These are phyloP conservation scores for Aspergillus candidus DNA, from an alignment of 2,329 filamentous ascomycete genomes.

Conservation along the genomic window DNA sequence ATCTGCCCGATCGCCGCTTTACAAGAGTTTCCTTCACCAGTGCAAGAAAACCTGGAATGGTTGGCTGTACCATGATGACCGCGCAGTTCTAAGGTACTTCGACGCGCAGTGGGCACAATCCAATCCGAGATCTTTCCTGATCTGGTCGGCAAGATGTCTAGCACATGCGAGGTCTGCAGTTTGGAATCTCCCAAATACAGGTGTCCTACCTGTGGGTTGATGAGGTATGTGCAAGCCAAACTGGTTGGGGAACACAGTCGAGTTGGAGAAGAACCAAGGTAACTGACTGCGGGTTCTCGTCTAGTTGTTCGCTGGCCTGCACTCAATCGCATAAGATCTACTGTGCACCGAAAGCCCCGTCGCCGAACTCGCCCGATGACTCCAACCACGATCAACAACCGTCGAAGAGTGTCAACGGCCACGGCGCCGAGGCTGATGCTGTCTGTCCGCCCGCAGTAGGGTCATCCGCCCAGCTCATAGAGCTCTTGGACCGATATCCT, in stretches of 20 bases:
- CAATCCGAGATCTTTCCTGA: slow-evolving; percentile 7
- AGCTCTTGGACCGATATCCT: slow-evolving; percentile 34
- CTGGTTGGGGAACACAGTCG: not conserved
- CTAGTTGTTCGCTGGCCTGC: slow-evolving; percentile 43
- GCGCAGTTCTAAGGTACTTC: slow-evolving; percentile 5
- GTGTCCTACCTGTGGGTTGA: slow-evolving; percentile 33
- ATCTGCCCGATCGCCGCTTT: no score
- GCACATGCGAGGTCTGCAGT: slow-evolving; percentile 34
- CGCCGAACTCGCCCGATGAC: slow-evolving; percentile 11
- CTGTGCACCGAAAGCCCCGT: slow-evolving; percentile 30
- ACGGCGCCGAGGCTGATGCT: slow-evolving; percentile 7
- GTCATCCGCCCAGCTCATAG: slow-evolving; percentile 30
- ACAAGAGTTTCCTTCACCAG: not conserved
- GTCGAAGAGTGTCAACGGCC: slow-evolving; percentile 6
- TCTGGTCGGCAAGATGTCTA: slow-evolving; percentile 22
- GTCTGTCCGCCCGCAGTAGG: slow-evolving; percentile 14
- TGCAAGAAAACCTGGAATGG: slow-evolving; percentile 1
- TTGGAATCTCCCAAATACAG: slow-evolving; percentile 34
- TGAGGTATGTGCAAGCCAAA: slow-evolving; percentile 26
- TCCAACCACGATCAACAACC: slow-evolving; percentile 5
- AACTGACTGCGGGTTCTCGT: not conserved
- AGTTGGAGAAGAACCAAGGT: not conserved
- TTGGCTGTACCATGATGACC: slow-evolving; percentile 13
- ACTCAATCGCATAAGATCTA: slow-evolving; percentile 41
- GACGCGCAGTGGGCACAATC: slow-evolving; percentile 6